A percentile compares a stretch with the other conserved stretches of the same genome.
Conservation (phyloP, 768 basidiomycete genomes). For the Boletus rubropictus region DNA sequence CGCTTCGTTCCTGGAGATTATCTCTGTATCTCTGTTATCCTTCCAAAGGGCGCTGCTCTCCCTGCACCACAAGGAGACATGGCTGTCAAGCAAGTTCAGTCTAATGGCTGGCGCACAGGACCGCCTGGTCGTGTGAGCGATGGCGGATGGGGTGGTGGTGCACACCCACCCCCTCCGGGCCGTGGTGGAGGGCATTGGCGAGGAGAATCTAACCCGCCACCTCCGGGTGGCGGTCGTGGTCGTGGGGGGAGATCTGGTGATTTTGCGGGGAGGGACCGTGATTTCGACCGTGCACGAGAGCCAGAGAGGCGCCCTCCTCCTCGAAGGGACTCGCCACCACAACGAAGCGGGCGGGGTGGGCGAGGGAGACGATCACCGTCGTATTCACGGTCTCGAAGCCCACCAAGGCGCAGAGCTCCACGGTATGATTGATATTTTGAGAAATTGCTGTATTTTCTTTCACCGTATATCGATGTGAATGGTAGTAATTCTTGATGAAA, state of each 20-base stretch:
- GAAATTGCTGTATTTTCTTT: slow-evolving; percentile 3
- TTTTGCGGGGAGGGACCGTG: slow-evolving; percentile 33
- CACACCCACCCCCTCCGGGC: slow-evolving; percentile 31
- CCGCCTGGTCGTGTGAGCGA: slow-evolving; percentile 37
- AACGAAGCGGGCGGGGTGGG: slow-evolving; percentile 40
- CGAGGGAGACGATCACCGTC: slow-evolving; percentile 38
- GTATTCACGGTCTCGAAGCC: slow-evolving; percentile 37
- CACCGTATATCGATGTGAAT: not conserved
- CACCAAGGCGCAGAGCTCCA: slow-evolving; percentile 33
- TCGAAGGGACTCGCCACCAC: slow-evolving; percentile 46
- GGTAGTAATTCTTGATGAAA: not conserved
- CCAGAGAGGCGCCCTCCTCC: slow-evolving; percentile 43
- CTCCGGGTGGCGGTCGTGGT: slow-evolving; percentile 38
- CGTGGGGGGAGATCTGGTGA: slow-evolving; percentile 36
- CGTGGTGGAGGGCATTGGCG: slow-evolving; percentile 71
- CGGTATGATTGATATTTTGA: slow-evolving; percentile 28
- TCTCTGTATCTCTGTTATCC: slow-evolving; percentile 64
- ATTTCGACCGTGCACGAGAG: slow-evolving; percentile 35
- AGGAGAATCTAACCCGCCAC: slow-evolving; percentile 54
- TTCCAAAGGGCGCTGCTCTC: slow-evolving; percentile 55
- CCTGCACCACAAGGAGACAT: slow-evolving; percentile 47
- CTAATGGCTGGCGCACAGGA: slow-evolving; percentile 33
- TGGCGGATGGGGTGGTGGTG: slow-evolving; percentile 45
- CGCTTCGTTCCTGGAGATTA: slow-evolving; percentile 79
- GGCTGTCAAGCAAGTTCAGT: slow-evolving; percentile 31